Percentiles rank a stretch among this genome's conserved stretches.
Conservation (phyloP, 257 asterid genomes). For the Leonotis leonurus region DNA sequence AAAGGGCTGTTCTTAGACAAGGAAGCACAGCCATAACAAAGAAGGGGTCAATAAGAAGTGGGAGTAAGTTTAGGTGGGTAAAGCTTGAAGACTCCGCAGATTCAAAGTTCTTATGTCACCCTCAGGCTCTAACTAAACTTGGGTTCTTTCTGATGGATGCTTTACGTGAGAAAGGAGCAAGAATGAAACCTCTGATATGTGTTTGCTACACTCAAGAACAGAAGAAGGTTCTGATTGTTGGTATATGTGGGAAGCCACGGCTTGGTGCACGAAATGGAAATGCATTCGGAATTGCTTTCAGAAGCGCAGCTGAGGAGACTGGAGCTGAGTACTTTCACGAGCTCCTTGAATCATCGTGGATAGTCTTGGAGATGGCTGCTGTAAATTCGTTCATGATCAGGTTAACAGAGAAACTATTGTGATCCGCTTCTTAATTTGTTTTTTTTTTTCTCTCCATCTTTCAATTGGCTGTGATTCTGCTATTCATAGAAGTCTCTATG, state of each 20-base stretch:
- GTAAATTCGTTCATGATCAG: conserved; percentile 94
- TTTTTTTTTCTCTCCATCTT: background rate
- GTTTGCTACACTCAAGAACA: conserved; percentile 66
- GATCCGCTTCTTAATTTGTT: conserved; percentile 25
- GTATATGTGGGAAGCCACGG: conserved; percentile 89
- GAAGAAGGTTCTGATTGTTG: conserved; percentile 65
- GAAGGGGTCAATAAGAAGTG: conserved; percentile 93
- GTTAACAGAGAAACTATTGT: conserved; percentile 76
- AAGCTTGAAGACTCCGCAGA: conserved; percentile 86
- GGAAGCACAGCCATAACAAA: conserved; percentile 94
- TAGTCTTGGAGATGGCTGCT: conserved; percentile 72
- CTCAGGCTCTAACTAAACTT: conserved; percentile 91
- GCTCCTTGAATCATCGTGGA: conserved; percentile 94
- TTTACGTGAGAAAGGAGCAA: conserved; percentile 91
- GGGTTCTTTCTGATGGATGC: conserved; percentile 94
- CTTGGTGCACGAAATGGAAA: conserved; percentile 94
- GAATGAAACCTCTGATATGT: conserved; percentile 93
- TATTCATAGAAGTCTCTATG: conserved; percentile 23
- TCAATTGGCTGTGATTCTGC: conserved; percentile 23
- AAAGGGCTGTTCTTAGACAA: conserved; percentile 88
- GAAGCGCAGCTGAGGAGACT: conserved; percentile 86
- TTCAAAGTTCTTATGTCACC: conserved; percentile 65
- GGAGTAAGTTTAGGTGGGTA: conserved; percentile 95
- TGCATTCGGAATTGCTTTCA: conserved; percentile 87
- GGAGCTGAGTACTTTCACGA: conserved; percentile 95